Base-by-base conservation (phyloP, 805 yeast genomes). In the Suhomyces emberorum region DNA sequence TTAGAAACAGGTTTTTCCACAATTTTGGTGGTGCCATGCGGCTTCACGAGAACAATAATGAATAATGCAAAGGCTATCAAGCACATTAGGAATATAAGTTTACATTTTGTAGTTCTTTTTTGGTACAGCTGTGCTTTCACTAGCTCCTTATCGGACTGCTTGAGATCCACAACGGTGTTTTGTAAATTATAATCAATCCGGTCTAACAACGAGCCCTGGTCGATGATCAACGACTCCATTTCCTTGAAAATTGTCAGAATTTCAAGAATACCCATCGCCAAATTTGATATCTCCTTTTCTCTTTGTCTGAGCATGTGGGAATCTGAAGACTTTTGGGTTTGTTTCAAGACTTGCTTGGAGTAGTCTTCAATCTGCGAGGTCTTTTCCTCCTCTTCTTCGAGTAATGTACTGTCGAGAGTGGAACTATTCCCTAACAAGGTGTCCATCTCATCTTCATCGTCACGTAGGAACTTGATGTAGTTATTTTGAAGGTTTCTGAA, bases 191-290 rank as follows among this genome's bases (percentile, higher is more conserved):
- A 93, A 60, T 91, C 98, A 38, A 93, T 91, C 47, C 97, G 69
- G 61, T 93, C 98, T 41, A 93, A 70, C 29, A 93, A 74, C 0
- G 96, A 87, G 1, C 98, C 98, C 61, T 93, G 98, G 52, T 93
- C 98, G 38, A 93, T 83, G 28, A 93, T 86, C 72, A 93, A 70
- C 25, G 80, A 77, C 52, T 95, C 97, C 76, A 93, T 76, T 53
- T 93, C 98, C 55, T 84, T 83, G 67, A 93, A 93, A 30, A 93
- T 91, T 1, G 91, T 87, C 20, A 95, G 84, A 1, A 93, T 86
- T 56, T 93, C 99, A 27, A 91, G 66, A 30, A 93, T 95, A 34
- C 97, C 96, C 69, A 86, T 87, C 3, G 98, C 98, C 36, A 93
- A 73, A 47, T 83, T 84, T 21, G 84, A 83, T 35, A 93, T 93